phyloP scores from a whole-genome alignment of 148 eudicot species.

The Gaultheria prostrata region DNA sequence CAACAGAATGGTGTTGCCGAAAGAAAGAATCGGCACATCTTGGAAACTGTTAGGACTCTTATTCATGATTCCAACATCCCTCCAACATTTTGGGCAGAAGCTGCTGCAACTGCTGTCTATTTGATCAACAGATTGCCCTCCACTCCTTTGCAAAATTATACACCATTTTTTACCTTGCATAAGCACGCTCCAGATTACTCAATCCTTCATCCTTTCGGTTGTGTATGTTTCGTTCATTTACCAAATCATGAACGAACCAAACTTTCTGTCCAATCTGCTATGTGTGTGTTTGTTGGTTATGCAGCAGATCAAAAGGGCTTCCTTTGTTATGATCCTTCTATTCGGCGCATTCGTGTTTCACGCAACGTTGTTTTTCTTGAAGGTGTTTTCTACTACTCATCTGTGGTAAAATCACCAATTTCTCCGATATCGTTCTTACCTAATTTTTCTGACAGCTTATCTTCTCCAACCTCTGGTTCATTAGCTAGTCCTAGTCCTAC shows the following conservation, averaged over 20 bases:
- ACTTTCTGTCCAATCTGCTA: background rate
- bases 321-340: background rate
- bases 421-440: background rate
- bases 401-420: too few relatives aligned
- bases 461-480: too few relatives aligned
- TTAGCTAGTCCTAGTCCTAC: too few relatives aligned
- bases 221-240: constrained; percentile 2
- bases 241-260: background rate
- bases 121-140: background rate
- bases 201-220: background rate
- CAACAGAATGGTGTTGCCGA: constrained; percentile 7
- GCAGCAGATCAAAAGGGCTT: background rate
- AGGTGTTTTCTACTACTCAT: background rate
- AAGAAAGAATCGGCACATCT: constrained; percentile 1
- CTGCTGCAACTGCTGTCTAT: background rate
- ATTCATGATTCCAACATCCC: background rate
- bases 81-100: constrained; percentile 14
- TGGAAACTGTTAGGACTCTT: background rate
- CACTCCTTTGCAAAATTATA: background rate
- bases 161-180: background rate
- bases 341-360: background rate
- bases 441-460: too few relatives aligned
- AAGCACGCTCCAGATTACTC: background rate
- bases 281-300: constrained; percentile 3
- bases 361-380: background rate